Base-by-base conservation (phyloP, 208 protist genomes). In the Acanthamoeba triangularis region DNA sequence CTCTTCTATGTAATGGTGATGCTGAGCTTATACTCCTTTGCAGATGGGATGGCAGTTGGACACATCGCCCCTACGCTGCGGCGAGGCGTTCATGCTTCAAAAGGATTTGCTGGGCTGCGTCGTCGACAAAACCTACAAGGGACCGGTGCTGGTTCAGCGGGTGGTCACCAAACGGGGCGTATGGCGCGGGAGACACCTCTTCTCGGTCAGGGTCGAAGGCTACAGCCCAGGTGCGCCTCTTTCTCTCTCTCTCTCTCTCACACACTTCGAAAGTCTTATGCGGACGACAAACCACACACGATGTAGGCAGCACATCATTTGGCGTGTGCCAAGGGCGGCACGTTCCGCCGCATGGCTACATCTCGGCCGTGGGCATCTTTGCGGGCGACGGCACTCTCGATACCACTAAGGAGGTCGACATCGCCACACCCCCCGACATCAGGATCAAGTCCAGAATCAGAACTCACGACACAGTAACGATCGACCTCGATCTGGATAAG, bases 111-210 rank as follows among this genome's bases (percentile, higher is more conserved):
- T 88, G 41, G 80, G 49, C 13, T 54, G 49, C 25, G 16, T 16
- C 47, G 80, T 88, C 8, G 80, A 88, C 33, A 11, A 20, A 6
- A 14, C 10, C 2, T 88, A 88, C 80, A 88, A 88, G 49, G 80
- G 80, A 0, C 80, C 80, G 3, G 80, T 88, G 80, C 44, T 88
- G 33, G 80, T 88, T 10, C 80, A 88, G 80, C 80, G 80, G 10
- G 80, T 88, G 5, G 80, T 88, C 80, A 88, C 80, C 44, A 28
- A 63, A 14, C 44, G 80, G 6, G 41, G 80, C 52, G 80, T 49
- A 1, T 88, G 44, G 49, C 80, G 80, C 30, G 80, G 80, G 11
- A 47, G 80, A 33, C 80, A 88, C 80, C 80, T 88, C 80, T 63
- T n/a, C 80, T 88, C 80, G 16, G 25, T 88, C 49, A 28, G 10